These are phyloP conservation scores for Rhodomyrtus tomentosa DNA, from an alignment of 345 rosid species.

Conservation along the genomic window DNA sequence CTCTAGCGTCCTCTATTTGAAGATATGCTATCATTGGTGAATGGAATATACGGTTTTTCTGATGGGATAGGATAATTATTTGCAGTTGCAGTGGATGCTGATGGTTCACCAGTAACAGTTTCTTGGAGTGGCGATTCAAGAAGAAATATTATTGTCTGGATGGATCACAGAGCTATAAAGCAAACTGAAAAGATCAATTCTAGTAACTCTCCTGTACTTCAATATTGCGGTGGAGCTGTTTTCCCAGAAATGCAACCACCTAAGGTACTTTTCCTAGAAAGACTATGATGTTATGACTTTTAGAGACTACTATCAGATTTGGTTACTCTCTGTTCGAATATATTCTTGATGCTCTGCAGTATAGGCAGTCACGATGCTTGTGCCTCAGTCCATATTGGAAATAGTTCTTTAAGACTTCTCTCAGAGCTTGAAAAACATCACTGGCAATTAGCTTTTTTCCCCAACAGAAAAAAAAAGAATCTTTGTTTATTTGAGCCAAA, in stretches of 20 bases:
- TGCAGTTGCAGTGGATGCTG: conserved; percentile 93
- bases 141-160: conserved; percentile 88
- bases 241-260: conserved; percentile 98
- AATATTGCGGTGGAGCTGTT: conserved; percentile 89
- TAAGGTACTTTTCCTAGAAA: conserved; percentile 33
- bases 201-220: conserved; percentile 57
- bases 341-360: not conserved
- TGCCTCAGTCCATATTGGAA: not conserved
- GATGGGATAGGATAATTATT: not conserved
- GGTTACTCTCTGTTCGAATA: not conserved
- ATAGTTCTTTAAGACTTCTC: not conserved
- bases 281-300: not conserved
- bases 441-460: not conserved
- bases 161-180: conserved; percentile 96
- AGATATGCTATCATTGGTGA: not conserved
- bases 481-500: not conserved
- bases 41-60: not conserved
- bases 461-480: not conserved
- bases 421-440: not conserved
- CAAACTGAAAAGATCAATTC: conserved; percentile 95
- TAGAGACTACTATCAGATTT: not conserved
- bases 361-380: not conserved
- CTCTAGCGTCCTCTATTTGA: not conserved
- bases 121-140: conserved; percentile 98
- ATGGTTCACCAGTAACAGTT: conserved; percentile 92